phyloP scores from a whole-genome alignment of 2,329 filamentous ascomycete species.

The Pezicula carpinea region DNA sequence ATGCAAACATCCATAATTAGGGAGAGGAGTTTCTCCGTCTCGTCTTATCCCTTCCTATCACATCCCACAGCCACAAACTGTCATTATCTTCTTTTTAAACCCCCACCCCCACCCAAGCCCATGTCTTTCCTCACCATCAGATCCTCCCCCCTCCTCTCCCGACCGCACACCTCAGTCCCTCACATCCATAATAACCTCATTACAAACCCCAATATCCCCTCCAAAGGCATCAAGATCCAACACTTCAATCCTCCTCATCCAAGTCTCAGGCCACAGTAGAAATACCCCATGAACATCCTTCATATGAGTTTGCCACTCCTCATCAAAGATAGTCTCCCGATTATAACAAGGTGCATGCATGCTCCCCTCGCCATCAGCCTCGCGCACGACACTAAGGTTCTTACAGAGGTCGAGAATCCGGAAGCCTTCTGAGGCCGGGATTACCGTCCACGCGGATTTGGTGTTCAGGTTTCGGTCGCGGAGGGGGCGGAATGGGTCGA shows the following conservation, averaged over 20 bases:
- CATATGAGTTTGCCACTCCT: slow-evolving; percentile 28
- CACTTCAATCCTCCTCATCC: slow-evolving; percentile 27
- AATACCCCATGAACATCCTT: slow-evolving; percentile 27
- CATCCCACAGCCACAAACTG: too few relatives aligned
- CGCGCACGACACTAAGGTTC: slow-evolving; percentile 2
- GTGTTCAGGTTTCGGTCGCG: slow-evolving; percentile 22
- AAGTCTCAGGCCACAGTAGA: slow-evolving; percentile 26
- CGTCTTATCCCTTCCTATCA: too few relatives aligned
- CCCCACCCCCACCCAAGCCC: too few relatives aligned
- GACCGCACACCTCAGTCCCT: too few relatives aligned
- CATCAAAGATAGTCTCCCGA: slow-evolving; percentile 25
- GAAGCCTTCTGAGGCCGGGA: slow-evolving; percentile 22
- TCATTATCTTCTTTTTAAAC: too few relatives aligned
- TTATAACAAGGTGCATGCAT: slow-evolving; percentile 22
- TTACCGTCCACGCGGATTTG: slow-evolving; percentile 24
- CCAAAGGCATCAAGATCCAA: slow-evolving; percentile 24
- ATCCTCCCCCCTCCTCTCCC: too few relatives aligned
- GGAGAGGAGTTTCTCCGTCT: too few relatives aligned
- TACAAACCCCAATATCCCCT: slow-evolving; percentile 23
- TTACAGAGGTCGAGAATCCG: slow-evolving; percentile 24
- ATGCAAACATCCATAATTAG: too few relatives aligned
- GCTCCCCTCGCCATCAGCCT: not conserved
- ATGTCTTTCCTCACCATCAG: too few relatives aligned
- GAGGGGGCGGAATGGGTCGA: slow-evolving; percentile 20
- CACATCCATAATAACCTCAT: slow-evolving; percentile 24